Evolutionary conservation across 2,329 filamentous ascomycete genomes (phyloP).

Genomic region (Xylariaceae sp.): DNA sequence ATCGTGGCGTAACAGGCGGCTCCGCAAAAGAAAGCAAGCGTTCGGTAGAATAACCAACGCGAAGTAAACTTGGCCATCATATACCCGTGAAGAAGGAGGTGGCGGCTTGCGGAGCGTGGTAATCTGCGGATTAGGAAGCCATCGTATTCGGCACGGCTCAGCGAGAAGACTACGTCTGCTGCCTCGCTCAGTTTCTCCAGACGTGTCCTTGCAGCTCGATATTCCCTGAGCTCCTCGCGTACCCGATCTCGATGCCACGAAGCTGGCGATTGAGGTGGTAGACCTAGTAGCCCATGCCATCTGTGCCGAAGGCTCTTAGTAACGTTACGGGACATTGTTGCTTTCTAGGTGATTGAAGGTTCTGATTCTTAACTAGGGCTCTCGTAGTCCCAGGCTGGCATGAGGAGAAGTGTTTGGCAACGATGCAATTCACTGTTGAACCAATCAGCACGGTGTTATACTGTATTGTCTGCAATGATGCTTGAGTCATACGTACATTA

Average conservation of each 20-base stretch:
- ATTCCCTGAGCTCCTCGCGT: constrained; percentile 39
- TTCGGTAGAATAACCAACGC: constrained; percentile 41
- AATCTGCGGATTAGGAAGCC: constrained; percentile 30
- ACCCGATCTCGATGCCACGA: constrained; percentile 41
- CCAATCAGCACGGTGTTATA: too few relatives aligned
- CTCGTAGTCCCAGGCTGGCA: too few relatives aligned
- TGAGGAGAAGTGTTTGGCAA: too few relatives aligned
- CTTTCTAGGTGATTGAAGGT: neutral
- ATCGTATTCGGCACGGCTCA: constrained; percentile 34
- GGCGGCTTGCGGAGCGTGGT: constrained; percentile 23
- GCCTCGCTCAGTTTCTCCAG: constrained; percentile 41
- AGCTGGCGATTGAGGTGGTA: constrained; percentile 32
- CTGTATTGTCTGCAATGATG: too few relatives aligned
- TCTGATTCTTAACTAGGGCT: too few relatives aligned
- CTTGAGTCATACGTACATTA: too few relatives aligned
- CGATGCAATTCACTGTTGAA: too few relatives aligned
- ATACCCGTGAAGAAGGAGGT: constrained; percentile 36
- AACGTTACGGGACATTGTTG: neutral
- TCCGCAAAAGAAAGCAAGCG: constrained; percentile 33
- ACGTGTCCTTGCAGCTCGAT: constrained; percentile 28
- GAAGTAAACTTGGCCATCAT: constrained; percentile 44
- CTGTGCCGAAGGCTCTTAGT: constrained; percentile 1
- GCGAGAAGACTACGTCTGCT: constrained; percentile 42
- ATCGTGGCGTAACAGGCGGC: constrained; percentile 25
- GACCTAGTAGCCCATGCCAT: constrained; percentile 21